Base-by-base conservation (phyloP, 352 stramenopile genomes). In the Phytopythium montanum region DNA sequence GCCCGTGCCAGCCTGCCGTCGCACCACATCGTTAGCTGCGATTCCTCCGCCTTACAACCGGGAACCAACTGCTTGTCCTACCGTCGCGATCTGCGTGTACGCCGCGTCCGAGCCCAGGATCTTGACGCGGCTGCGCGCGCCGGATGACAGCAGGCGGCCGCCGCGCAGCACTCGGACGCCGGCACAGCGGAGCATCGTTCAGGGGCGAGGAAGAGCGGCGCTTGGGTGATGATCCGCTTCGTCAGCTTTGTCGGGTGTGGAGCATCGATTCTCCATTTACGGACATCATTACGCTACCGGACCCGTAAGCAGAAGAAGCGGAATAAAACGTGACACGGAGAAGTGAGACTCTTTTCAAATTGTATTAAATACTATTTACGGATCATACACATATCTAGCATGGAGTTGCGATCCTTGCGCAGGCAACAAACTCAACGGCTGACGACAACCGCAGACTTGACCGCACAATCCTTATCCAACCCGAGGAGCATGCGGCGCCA, bases 61-160 rank as follows among this genome's bases (percentile, higher is more conserved):
- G 12, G 19, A 18, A 1, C 2, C 18, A 29, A 34, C 4, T 23
- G 9, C 23, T 8, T 23, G 12, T 7, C 4, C 23, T 44, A 93
- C 84, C 69, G 73, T 78, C 4, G 73, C 68, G 60, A 93, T 88
- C 55, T 83, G 73, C 49, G 69, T 78, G 66, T 93, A 93, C 3
- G 81, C 79, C 7, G 86, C 81, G 41, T 93, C 76, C 25, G 81
- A 91, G 2, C 81, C 78, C 16, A 93, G 69, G 41, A 90, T 79
- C 70, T 79, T 92, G 44, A 93, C 84, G 25, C 81, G 79, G 60
- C 84, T 91, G 18, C 61, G 64, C 16, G 71, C 68, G 18, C 63
- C 81, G 10, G 75, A 72, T 28, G 68, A 72, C 31, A 79, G 56
- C 25, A 60, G 38, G 42, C 68, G 71, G 25, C 56, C 64, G 62